Percentiles rank a stretch among this genome's conserved stretches.
These are phyloP conservation scores for Tilletia walkeri DNA, from an alignment of 1,284 basidiomycete genomes.

Conservation along the genomic window DNA sequence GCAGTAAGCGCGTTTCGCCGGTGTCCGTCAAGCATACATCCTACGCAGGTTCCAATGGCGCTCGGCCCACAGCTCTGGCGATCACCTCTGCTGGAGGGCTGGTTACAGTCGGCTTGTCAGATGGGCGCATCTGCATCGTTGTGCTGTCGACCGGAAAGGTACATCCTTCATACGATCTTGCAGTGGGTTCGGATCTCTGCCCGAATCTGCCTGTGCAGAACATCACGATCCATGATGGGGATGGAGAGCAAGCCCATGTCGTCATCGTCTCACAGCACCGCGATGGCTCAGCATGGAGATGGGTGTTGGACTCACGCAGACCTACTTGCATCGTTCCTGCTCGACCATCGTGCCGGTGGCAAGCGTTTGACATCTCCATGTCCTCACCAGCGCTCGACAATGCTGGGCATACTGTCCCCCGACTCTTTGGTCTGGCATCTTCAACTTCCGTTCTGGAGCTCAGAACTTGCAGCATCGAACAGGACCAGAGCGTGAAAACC, in stretches of 20 bases:
- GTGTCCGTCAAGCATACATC: not conserved
- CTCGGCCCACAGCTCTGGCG: constrained; percentile 1
- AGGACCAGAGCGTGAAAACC: not conserved
- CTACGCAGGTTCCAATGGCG: not conserved
- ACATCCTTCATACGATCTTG: too few species aligned
- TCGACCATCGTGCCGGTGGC: not conserved
- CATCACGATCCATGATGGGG: constrained; percentile 14
- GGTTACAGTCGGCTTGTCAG: not conserved
- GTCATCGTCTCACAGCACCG: constrained; percentile 15
- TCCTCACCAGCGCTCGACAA: constrained; percentile 12
- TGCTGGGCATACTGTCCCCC: not conserved
- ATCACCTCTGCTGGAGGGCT: constrained; percentile 9
- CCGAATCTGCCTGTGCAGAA: not conserved
- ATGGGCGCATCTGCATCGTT: constrained; percentile 4
- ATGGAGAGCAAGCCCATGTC: constrained; percentile 2
- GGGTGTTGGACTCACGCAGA: not conserved
- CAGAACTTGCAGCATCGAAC: constrained; percentile 9
- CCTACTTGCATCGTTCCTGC: constrained; percentile 5
- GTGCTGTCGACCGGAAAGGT: not conserved
- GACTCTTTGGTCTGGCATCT: constrained; percentile 5
- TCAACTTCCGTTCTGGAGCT: constrained; percentile 1
- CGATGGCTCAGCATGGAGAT: constrained; percentile 12
- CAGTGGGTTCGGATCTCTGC: not conserved
- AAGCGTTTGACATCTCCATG: constrained; percentile 9
- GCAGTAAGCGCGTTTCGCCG: not conserved